phyloP scores from a whole-genome alignment of 495 filamentous ascomycete species.

The Elasticomyces elasticus region DNA sequence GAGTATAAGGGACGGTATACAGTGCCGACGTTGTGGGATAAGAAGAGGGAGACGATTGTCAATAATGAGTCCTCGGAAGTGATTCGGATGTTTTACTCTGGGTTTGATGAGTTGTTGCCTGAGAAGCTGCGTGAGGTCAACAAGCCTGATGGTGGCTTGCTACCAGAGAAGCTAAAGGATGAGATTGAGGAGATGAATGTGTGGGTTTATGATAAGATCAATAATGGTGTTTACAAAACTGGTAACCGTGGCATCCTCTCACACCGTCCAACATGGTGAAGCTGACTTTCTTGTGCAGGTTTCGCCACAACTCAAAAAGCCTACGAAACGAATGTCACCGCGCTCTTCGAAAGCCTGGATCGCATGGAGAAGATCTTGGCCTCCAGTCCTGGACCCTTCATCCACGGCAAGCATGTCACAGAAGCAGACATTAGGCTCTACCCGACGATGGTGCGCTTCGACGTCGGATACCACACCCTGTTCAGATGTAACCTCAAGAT shows the following conservation, averaged over 20 bases:
- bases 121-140: slow-evolving; percentile 35
- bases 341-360: slow-evolving; percentile 55
- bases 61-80: slow-evolving; percentile 34
- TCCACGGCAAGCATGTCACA: slow-evolving; percentile 55
- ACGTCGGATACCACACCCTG: slow-evolving; percentile 56
- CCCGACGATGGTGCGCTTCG: slow-evolving; percentile 56
- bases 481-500: slow-evolving; percentile 63
- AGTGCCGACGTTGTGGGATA: slow-evolving; percentile 55
- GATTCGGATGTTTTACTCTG: slow-evolving; percentile 30
- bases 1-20: slow-evolving; percentile 52
- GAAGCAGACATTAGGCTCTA: slow-evolving; percentile 57
- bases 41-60: slow-evolving; percentile 41
- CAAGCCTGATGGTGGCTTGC: slow-evolving; percentile 41
- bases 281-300: slow-evolving; percentile 30
- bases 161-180: slow-evolving; percentile 42
- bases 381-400: slow-evolving; percentile 31
- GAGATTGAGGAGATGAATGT: slow-evolving; percentile 54
- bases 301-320: slow-evolving; percentile 57
- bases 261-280: neutral
- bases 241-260: neutral
- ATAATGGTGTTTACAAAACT: slow-evolving; percentile 60
- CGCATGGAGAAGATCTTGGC: slow-evolving; percentile 40
- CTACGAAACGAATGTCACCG: slow-evolving; percentile 49
- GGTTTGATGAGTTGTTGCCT: slow-evolving; percentile 47
- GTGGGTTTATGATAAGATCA: slow-evolving; percentile 58